Percentiles rank a stretch among this genome's conserved stretches.
Evolutionary conservation across 345 rosid genomes (phyloP).

Genomic region (Aethionema arabicum): DNA sequence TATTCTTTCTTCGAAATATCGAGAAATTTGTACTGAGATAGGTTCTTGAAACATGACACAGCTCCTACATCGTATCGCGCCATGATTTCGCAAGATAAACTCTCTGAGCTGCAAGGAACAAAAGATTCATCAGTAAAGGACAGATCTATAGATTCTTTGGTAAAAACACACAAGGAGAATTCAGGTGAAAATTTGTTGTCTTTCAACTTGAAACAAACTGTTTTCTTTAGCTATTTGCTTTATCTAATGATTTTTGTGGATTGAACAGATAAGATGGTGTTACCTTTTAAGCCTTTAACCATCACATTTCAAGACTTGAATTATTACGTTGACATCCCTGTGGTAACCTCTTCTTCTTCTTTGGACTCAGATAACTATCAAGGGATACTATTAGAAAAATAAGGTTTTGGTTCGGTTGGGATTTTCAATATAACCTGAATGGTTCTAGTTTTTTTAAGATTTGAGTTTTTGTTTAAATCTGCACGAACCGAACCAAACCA

Average conservation of each 20-base stretch:
- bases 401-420: too few species aligned
- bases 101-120: conserved; percentile 45
- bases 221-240: background rate
- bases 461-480: too few species aligned
- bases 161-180: background rate
- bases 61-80: conserved; percentile 68
- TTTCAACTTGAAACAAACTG: conserved; percentile 5
- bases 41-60: conserved; percentile 39
- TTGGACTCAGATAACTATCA: background rate
- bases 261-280: conserved; percentile 49
- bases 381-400: too few species aligned
- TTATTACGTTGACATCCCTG: conserved; percentile 75
- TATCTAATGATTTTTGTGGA: background rate
- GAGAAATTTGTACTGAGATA: background rate
- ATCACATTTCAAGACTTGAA: conserved; percentile 65
- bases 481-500: too few species aligned
- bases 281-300: conserved; percentile 76
- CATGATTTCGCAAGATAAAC: conserved; percentile 62
- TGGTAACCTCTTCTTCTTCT: conserved; percentile 36
- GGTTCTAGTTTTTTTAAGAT: too few species aligned
- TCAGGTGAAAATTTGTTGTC: conserved; percentile 19
- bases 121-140: conserved; percentile 29
- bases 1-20: background rate
- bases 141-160: conserved; percentile 12
- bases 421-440: too few species aligned